Conservation (phyloP, 805 yeast genomes). For the Candida awuae region DNA sequence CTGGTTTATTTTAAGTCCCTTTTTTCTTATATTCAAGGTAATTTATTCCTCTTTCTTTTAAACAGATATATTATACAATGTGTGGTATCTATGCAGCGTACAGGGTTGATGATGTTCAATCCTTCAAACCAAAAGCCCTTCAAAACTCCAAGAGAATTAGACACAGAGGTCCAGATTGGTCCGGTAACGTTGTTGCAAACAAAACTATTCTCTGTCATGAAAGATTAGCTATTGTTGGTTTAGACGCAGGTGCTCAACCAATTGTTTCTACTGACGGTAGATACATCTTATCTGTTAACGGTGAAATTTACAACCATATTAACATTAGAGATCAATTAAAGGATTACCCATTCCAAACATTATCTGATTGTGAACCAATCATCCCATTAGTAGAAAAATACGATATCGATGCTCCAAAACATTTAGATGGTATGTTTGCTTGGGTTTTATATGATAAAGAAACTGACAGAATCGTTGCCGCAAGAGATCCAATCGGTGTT, state of each 20-base stretch:
- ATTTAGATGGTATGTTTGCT: slow-evolving; percentile 97
- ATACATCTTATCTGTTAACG: slow-evolving; percentile 80
- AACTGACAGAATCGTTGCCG: slow-evolving; percentile 85
- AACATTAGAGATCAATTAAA: slow-evolving; percentile 67
- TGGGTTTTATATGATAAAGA: slow-evolving; percentile 82
- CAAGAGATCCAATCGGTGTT: slow-evolving; percentile 97
- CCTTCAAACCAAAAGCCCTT: slow-evolving; percentile 80
- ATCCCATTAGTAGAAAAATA: slow-evolving; percentile 85
- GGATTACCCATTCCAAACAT: slow-evolving; percentile 72
- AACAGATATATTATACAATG: slow-evolving; percentile 39
- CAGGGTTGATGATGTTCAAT: slow-evolving; percentile 69
- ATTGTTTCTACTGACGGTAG: slow-evolving; percentile 72
- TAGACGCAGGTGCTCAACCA: slow-evolving; percentile 98
- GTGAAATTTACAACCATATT: slow-evolving; percentile 97
- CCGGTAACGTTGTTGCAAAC: slow-evolving; percentile 78
- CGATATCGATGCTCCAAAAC: slow-evolving; percentile 83
- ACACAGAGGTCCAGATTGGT: slow-evolving; percentile 99
- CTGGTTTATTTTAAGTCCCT: neutral
- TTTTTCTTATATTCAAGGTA: no score
- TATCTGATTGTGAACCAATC: slow-evolving; percentile 95
- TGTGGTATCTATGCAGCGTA: slow-evolving; percentile 97
- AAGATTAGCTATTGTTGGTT: slow-evolving; percentile 94
- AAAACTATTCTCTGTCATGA: slow-evolving; percentile 84
- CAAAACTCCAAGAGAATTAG: slow-evolving; percentile 88
- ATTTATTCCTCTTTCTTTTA: neutral